Conservation (phyloP, 139 green algal genomes). For the Tetradesmus lagerheimii region DNA sequence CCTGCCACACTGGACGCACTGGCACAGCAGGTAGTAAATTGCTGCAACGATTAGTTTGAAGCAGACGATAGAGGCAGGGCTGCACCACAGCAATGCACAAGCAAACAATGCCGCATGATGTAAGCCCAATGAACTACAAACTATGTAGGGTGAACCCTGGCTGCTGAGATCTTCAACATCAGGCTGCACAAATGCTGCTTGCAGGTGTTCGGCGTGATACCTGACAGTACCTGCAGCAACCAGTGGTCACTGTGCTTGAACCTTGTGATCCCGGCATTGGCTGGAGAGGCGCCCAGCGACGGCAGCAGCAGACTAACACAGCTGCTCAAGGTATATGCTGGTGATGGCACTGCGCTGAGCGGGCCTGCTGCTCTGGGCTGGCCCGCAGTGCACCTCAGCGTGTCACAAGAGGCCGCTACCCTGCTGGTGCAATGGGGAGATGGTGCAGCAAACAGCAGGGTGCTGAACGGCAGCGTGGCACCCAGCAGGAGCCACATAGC, state of each 20-base stretch:
- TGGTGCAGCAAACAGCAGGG: background rate
- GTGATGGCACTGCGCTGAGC: background rate
- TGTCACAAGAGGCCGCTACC: background rate
- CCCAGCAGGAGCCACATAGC: background rate
- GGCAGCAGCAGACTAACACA: background rate
- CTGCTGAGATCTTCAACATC: no score
- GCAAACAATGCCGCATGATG: no score
- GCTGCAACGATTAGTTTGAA: background rate
- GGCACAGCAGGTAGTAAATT: conserved; percentile 6
- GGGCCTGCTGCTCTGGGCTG: background rate
- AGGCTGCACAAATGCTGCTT: background rate
- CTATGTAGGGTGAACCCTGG: no score
- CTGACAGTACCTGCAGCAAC: conserved; percentile 41
- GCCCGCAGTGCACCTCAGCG: background rate
- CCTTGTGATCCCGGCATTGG: conserved; percentile 21
- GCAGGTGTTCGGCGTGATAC: conserved; percentile 31
- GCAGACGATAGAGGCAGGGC: no score
- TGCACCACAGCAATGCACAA: no score
- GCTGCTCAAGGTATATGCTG: conserved; percentile 6
- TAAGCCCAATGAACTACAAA: no score
- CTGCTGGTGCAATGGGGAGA: conserved; percentile 15
- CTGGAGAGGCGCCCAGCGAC: background rate
- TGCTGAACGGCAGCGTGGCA: background rate
- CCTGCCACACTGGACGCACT: background rate
- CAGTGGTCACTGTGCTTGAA: conserved; percentile 45